Evolutionary conservation across 306 rosid genomes (phyloP).

Genomic region (Begonia masoniana): DNA sequence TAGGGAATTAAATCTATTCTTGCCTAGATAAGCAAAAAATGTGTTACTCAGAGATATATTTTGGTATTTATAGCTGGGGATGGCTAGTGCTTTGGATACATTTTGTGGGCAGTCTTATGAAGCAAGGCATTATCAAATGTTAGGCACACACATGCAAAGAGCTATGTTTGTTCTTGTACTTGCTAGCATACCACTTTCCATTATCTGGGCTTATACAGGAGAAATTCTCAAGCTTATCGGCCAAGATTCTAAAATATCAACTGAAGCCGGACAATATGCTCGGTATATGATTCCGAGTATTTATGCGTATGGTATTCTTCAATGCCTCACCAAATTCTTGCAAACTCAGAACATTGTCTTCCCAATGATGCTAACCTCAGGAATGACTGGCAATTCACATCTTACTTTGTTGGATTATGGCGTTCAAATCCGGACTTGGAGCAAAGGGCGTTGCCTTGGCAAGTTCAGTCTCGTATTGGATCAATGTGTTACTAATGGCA

Average conservation of each 20-base stretch:
- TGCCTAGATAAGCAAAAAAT: too few relatives aligned
- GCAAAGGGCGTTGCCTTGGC: constrained; percentile 57
- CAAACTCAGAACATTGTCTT: constrained; percentile 59
- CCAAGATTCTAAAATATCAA: constrained; percentile 41
- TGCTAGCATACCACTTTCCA: constrained; percentile 28
- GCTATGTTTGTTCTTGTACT: constrained; percentile 33
- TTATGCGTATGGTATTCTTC: constrained; percentile 37
- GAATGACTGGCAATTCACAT: constrained; percentile 29
- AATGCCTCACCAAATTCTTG: constrained; percentile 46
- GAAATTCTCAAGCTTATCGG: constrained; percentile 27
- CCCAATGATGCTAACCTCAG: constrained; percentile 52
- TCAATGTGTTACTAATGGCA: constrained; percentile 27
- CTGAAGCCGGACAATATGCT: constrained; percentile 40
- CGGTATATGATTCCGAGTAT: constrained; percentile 50
- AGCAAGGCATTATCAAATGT: constrained; percentile 45
- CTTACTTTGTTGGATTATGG: constrained; percentile 40
- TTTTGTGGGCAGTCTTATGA: constrained; percentile 75
- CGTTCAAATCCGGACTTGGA: constrained; percentile 42
- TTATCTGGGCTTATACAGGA: constrained; percentile 36
- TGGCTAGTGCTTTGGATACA: constrained; percentile 67
- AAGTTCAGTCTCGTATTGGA: constrained; percentile 44
- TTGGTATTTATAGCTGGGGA: constrained; percentile 31
- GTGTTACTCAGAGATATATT: too few relatives aligned
- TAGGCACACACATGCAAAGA: constrained; percentile 56
- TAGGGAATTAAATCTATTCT: too few relatives aligned